Base-by-base conservation (phyloP, 352 stramenopile species). In the Blastocystis sp. region DNA sequence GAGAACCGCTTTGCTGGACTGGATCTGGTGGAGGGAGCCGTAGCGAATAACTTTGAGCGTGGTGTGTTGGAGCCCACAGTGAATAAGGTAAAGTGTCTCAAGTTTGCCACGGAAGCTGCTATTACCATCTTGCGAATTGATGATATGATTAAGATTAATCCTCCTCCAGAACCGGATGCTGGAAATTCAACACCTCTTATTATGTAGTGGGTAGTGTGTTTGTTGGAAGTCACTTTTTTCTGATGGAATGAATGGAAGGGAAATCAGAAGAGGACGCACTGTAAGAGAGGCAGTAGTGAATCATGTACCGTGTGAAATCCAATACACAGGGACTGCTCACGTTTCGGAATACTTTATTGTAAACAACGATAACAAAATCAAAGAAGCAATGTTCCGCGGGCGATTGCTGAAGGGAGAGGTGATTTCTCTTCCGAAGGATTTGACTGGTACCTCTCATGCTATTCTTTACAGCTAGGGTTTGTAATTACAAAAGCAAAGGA, bases 111-210 rank as follows among this genome's bases (percentile, higher is more conserved):
- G 4, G 97, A 99, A 90, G 97, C 97, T 47, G 97, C 97, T 62
- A 98, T 99, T 92, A 99, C 97, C 47, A 99, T 99, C 93, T 91
- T 99, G 82, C 94, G 97, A 92, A 99, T 99, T 92, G 97, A 99
- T 93, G 97, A 99, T 93, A 94, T 97, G 91, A 98, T 98, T 91
- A 98, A 96, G 90, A 92, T 98, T 76, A 96, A 96, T 92, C 93
- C 93, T 90, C 13, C 89, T 84, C 70, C 70, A 61, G 70, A 80
- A 41, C 70, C 50, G 43, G 70, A 80, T 64, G 47, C 70, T 63
- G 70, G 70, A 64, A 80, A 80, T 43, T 61, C 37, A 8, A 80
- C 70, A 39, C 70, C 70, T 26, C 45, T 45, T 29, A 80, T 80
- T 54, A 80, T 80, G 70, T 80, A 77, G 23, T 59, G 26, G 50